These are phyloP conservation scores for Carex parvula DNA, from an alignment of 176 grass and related monocot genomes.

Conservation along the genomic window DNA sequence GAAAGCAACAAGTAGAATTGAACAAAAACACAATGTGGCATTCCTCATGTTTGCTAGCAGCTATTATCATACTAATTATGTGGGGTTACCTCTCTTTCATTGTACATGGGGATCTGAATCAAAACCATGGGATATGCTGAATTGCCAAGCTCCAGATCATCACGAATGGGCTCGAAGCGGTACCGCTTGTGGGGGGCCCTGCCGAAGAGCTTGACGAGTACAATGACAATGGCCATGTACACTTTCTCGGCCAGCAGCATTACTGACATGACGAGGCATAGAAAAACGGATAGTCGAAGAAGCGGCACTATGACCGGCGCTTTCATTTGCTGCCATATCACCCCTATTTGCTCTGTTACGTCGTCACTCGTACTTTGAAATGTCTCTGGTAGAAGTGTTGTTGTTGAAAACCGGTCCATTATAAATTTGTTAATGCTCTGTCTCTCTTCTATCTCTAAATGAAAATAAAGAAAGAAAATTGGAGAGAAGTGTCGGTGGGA, in stretches of 20 bases:
- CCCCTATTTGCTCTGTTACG: conserved; percentile 33
- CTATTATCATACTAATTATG: no score
- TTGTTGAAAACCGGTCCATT: conserved; percentile 34
- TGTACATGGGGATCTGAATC: conserved; percentile 93
- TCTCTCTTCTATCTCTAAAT: not conserved
- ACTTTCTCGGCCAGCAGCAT: conserved; percentile 77
- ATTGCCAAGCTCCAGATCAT: conserved; percentile 55
- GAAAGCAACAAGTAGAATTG: not conserved
- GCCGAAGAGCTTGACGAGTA: conserved; percentile 36
- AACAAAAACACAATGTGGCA: not conserved
- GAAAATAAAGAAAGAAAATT: not conserved
- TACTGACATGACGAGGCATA: conserved; percentile 72
- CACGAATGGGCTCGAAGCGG: conserved; percentile 50
- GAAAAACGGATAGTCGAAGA: conserved; percentile 42
- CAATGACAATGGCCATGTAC: conserved; percentile 56
- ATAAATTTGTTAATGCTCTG: not conserved
- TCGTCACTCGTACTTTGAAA: conserved; percentile 25
- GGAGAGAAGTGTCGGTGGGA: no score
- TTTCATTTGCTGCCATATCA: conserved; percentile 49
- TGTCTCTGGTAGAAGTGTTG: conserved; percentile 22
- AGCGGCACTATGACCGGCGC: conserved; percentile 60
- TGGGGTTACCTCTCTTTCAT: conserved; percentile 67
- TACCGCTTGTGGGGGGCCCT: conserved; percentile 42
- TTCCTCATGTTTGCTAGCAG: not conserved
- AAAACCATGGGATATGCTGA: conserved; percentile 68